Evolutionary conservation across 129 eudicot genomes (phyloP).

Genomic region (Centaurea solstitialis): DNA sequence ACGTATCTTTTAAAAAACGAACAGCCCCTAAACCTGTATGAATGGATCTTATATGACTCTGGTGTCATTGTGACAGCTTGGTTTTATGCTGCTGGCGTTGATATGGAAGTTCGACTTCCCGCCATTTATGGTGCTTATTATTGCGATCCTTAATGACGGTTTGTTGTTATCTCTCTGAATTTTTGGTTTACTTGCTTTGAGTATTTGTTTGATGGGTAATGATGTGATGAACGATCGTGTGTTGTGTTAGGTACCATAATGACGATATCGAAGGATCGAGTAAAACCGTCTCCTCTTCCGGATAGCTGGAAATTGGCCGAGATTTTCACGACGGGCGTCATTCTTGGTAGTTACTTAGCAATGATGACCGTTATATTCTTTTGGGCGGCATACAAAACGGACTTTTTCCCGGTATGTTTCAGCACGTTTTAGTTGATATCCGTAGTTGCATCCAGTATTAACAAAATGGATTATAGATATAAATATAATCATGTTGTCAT

Average conservation of each 20-base stretch:
- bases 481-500: too few relatives aligned
- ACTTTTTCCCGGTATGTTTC: slow-evolving; percentile 70
- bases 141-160: slow-evolving; percentile 94
- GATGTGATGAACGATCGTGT: neutral
- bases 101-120: slow-evolving; percentile 95
- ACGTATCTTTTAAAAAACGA: too few relatives aligned
- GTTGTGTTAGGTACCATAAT: slow-evolving; percentile 71
- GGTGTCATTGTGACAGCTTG: slow-evolving; percentile 54
- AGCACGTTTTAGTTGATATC: neutral
- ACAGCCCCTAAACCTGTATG: too few relatives aligned
- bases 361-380: slow-evolving; percentile 92
- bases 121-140: slow-evolving; percentile 94
- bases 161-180: slow-evolving; percentile 15
- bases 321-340: slow-evolving; percentile 76
- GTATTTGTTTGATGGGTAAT: neutral
- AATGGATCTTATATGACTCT: too few relatives aligned
- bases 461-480: neutral
- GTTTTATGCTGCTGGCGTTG: slow-evolving; percentile 85
- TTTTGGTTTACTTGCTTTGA: neutral
- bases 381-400: slow-evolving; percentile 86
- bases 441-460: too few relatives aligned
- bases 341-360: slow-evolving; percentile 83
- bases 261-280: slow-evolving; percentile 91
- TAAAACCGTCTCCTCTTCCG: slow-evolving; percentile 85
- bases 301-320: slow-evolving; percentile 93